These are phyloP conservation scores for Mucor irregularis DNA, from an alignment of 371 early-diverging fungal genomes.

Conservation along the genomic window DNA sequence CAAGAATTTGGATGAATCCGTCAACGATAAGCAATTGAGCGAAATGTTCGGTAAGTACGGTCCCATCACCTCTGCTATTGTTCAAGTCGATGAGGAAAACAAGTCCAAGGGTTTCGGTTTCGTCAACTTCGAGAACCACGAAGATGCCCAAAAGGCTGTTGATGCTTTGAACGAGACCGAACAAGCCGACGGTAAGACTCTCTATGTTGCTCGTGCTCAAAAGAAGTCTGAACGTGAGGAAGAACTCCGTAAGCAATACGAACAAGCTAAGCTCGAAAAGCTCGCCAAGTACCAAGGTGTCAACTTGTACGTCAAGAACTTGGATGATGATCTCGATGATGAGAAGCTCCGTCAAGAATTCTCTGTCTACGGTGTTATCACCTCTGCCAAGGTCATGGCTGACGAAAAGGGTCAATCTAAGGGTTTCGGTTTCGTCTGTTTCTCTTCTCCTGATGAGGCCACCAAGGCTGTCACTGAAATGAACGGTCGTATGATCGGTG, in stretches of 20 bases:
- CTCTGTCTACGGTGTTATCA: conserved; percentile 92
- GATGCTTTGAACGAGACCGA: conserved; percentile 94
- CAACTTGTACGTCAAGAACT: conserved; percentile 98
- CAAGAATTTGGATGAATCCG: conserved; percentile 92
- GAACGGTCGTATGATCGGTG: conserved; percentile 89
- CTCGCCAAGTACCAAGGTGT: conserved; percentile 97
- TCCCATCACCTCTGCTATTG: conserved; percentile 79
- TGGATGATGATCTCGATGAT: conserved; percentile 95
- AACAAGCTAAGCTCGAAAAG: conserved; percentile 92
- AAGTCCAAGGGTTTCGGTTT: conserved; percentile 94
- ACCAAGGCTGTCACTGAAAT: conserved; percentile 90
- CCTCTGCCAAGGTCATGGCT: conserved; percentile 96
- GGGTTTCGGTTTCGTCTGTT: conserved; percentile 94
- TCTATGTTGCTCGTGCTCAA: conserved; percentile 98
- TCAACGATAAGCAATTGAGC: conserved; percentile 82
- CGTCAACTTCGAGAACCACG: conserved; percentile 95
- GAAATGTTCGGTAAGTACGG: conserved; percentile 90
- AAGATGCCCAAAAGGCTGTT: conserved; percentile 91
- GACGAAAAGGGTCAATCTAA: conserved; percentile 85
- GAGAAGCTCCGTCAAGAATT: conserved; percentile 95
- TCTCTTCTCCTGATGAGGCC: conserved; percentile 89
- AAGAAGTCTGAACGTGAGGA: conserved; percentile 98
- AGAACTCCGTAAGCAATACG: conserved; percentile 93
- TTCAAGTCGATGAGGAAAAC: conserved; percentile 79
- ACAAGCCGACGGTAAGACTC: conserved; percentile 77